Percentiles rank a stretch among this genome's conserved stretches.
Conservation (phyloP, 1,284 basidiomycete species). For the Moniliella sp. region DNA sequence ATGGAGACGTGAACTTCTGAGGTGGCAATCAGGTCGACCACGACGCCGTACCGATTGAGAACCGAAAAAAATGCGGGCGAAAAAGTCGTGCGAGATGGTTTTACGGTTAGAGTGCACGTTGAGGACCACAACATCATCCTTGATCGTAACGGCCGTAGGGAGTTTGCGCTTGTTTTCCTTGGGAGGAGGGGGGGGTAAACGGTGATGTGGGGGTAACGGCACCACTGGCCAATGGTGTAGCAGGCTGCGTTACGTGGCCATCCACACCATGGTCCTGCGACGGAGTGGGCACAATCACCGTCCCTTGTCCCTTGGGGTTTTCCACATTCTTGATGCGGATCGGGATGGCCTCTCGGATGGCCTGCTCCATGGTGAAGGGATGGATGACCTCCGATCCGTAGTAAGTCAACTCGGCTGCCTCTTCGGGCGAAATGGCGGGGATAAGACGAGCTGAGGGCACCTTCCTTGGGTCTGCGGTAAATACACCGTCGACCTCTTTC, state of each 20-base stretch:
- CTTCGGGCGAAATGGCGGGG: slow-evolving; percentile 79
- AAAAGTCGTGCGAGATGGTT: slow-evolving; percentile 86
- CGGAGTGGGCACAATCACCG: slow-evolving; percentile 57
- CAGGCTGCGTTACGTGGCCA: slow-evolving; percentile 21
- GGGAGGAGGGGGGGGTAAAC: no score
- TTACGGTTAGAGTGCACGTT: slow-evolving; percentile 92
- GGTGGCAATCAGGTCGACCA: slow-evolving; percentile 88
- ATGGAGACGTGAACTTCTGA: slow-evolving; percentile 91
- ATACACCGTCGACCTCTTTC: slow-evolving; percentile 98
- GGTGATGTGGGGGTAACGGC: slow-evolving; percentile 30
- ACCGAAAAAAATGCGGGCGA: slow-evolving; percentile 81
- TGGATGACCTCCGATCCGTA: slow-evolving; percentile 98
- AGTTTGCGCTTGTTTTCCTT: no score
- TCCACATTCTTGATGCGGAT: slow-evolving; percentile 97
- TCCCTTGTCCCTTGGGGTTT: slow-evolving; percentile 68
- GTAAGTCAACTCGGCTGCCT: slow-evolving; percentile 91
- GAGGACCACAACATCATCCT: slow-evolving; percentile 74
- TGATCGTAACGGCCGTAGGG: slow-evolving; percentile 97
- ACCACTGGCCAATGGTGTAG: slow-evolving; percentile 6
- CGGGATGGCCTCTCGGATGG: slow-evolving; percentile 72
- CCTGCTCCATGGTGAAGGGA: slow-evolving; percentile 98
- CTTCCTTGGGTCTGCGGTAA: slow-evolving; percentile 92
- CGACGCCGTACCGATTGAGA: slow-evolving; percentile 72
- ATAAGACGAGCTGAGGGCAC: slow-evolving; percentile 78
- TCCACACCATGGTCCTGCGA: slow-evolving; percentile 8